Conservation (phyloP, 2,329 filamentous ascomycete species). For the Westerdykella sp. region DNA sequence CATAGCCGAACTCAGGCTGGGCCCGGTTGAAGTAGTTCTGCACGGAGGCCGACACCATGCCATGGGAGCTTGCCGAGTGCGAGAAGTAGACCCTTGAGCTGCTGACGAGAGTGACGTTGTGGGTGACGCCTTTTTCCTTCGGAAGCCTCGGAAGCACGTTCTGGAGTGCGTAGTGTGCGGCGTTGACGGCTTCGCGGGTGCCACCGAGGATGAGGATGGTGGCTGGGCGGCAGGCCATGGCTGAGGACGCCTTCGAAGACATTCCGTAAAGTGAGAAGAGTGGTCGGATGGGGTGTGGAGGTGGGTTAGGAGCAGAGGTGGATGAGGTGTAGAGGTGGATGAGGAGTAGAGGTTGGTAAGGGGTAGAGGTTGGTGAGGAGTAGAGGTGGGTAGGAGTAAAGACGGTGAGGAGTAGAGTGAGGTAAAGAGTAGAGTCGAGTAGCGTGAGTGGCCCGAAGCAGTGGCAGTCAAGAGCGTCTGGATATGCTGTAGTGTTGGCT, state of each 20-base stretch:
- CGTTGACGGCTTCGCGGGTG: conserved; percentile 31
- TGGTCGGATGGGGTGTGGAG: no score
- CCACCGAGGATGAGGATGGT: conserved; percentile 34
- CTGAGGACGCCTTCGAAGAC: not conserved
- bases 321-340: no score
- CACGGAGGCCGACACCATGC: conserved; percentile 46
- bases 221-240: conserved; percentile 26
- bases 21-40: conserved; percentile 49
- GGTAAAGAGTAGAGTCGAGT: conserved; percentile 1
- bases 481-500: no score
- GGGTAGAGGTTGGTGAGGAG: conserved; percentile 2
- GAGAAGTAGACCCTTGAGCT: conserved; percentile 51
- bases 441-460: not conserved
- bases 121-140: conserved; percentile 33
- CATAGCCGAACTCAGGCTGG: conserved; percentile 48
- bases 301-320: no score
- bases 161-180: conserved; percentile 33
- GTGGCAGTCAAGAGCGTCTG: no score
- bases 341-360: conserved; percentile 1
- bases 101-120: conserved; percentile 52
- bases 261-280: not conserved
- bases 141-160: conserved; percentile 31
- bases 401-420: conserved; percentile 1
- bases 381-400: no score
- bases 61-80: conserved; percentile 49